Conservation (phyloP, 345 rosid species). For the Isatis tinctoria region DNA sequence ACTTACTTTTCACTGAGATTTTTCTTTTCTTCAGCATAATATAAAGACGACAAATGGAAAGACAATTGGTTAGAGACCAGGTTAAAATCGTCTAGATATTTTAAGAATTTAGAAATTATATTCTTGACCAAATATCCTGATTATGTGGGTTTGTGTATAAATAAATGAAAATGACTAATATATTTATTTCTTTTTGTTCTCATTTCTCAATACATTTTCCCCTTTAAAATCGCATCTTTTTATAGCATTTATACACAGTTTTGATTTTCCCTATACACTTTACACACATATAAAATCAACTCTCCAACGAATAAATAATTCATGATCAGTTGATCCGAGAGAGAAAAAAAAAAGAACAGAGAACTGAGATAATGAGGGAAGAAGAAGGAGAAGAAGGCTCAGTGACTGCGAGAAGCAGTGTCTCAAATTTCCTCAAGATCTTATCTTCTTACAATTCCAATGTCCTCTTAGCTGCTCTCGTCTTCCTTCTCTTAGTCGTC, state of each 20-base stretch:
- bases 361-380: background rate
- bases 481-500: slow-evolving; percentile 63
- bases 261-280: background rate
- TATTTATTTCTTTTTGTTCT: background rate
- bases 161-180: background rate
- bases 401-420: slow-evolving; percentile 6
- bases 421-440: slow-evolving; percentile 33
- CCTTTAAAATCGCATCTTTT: background rate
- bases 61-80: background rate
- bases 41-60: background rate
- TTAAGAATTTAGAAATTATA: background rate
- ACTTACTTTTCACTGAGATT: background rate
- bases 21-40: background rate
- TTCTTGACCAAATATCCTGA: slow-evolving; percentile 21
- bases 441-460: slow-evolving; percentile 67
- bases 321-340: background rate
- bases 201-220: background rate
- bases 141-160: slow-evolving; percentile 6
- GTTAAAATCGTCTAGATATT: background rate
- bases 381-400: background rate
- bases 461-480: slow-evolving; percentile 66
- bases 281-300: slow-evolving; percentile 4
- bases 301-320: slow-evolving; percentile 1
- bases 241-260: background rate
- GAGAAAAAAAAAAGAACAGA: background rate